Base-by-base conservation (phyloP, 768 basidiomycete genomes). In the Suillus fuscotomentosus region DNA sequence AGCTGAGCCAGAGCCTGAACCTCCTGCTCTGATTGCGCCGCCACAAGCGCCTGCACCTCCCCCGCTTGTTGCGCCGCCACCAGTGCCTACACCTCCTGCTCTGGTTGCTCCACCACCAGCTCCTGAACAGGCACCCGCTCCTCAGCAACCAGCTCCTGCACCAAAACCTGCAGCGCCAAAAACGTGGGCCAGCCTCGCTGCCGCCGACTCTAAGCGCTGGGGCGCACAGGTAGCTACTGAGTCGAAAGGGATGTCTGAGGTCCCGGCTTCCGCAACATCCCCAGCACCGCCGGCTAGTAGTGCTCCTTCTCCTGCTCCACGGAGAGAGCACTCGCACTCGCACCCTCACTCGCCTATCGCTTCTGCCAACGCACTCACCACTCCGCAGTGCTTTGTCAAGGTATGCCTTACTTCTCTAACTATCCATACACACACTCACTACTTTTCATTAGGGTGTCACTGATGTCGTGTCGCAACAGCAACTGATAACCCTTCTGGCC, bases 131-230 rank as follows among this genome's bases (percentile, higher is more conserved):
- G 47, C 70, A 31, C 70, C 81, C 9, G 65, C 78, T 10, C 72
- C 71, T 22, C 71, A 65, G 31, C 64, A 70, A 1, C 70, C 80
- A n/a, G 70, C 85, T 42, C 71, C 80, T 8, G 71, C 76, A 11
- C 78, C 82, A 7, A 82, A 81, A 22, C 77, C 84, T 13, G 77
- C 85, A 13, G 78, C 70, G 15, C 93, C 92, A 17, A 91, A 92
- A 73, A 90, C 90, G 0, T 98, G 95, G 96, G 96, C 96, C 0
- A 92, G 90, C 63, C 86, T 97, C 53, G 95, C 95, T 54, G 95
- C 95, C 47, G 76, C 89, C 22, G 91, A 91, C 72, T 77, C 84
- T 17, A 89, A 88, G 72, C 92, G 91, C 74, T 97, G 95, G 95
- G 93, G 94, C 51, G 77, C 88, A 1, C 86, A 89, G 17, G 89